phyloP scores from a whole-genome alignment of 2,329 filamentous ascomycete species.

The Zasmidium cellare region DNA sequence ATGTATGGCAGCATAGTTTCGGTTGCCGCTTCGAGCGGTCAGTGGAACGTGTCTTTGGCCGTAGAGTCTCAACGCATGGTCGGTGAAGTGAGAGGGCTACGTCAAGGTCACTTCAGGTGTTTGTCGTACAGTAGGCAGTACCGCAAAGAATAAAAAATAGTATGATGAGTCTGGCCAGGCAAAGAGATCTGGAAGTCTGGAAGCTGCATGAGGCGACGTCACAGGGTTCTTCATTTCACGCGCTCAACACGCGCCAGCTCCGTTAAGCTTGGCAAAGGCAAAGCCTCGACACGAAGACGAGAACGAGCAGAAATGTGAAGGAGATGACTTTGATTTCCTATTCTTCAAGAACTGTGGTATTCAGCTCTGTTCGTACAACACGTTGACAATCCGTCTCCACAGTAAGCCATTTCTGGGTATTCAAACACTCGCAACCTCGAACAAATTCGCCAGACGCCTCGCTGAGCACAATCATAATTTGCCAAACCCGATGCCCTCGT shows the following conservation, averaged over 20 bases:
- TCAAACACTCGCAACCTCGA: constrained; percentile 9
- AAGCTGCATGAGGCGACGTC: neutral
- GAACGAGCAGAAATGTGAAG: neutral
- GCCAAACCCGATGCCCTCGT: neutral
- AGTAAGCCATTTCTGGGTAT: constrained; percentile 10
- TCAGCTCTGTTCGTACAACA: neutral
- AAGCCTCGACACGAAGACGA: neutral
- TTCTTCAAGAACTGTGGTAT: too few species aligned
- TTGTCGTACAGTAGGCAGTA: neutral
- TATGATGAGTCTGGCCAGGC: neutral
- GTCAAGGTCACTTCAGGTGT: neutral
- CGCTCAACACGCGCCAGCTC: neutral
- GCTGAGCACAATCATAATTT: constrained; percentile 19
- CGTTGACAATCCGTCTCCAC: neutral
- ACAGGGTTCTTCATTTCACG: neutral
- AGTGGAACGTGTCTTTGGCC: neutral
- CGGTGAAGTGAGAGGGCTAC: neutral
- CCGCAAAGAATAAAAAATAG: neutral
- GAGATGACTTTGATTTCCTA: too few species aligned
- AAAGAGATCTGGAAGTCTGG: neutral
- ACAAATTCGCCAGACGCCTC: constrained; percentile 26
- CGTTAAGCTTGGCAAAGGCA: neutral
- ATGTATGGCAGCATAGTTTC: constrained; percentile 63
- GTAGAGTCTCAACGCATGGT: neutral
- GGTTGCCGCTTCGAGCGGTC: neutral